Base-by-base conservation (phyloP, 2,329 filamentous ascomycete genomes). In the Drechslerella dactyloides region DNA sequence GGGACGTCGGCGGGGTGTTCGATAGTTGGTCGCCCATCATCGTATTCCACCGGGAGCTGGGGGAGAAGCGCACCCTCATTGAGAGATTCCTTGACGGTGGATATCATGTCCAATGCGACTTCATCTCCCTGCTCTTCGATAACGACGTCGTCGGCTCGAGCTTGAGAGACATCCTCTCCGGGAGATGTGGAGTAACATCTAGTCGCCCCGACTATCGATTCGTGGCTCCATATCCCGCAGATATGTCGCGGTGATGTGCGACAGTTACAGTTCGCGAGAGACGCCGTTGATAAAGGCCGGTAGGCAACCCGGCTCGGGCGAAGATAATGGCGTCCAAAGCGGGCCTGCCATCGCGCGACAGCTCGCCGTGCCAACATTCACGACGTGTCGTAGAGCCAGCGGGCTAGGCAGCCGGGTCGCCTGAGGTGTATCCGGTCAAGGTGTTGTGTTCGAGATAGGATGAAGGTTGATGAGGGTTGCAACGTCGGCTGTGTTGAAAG, bases 301-400 rank as follows among this genome's bases (percentile, higher is more conserved):
- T 2, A 21, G 55, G 55, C 8, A 55, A 61, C 44, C 68, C 54
- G 60, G 59, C 68, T 64, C 42, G 68, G 46, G 46, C 42, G 35
- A 13, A 46, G 35, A 52, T 50, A 21, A 19, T 7, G 19, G 56
- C 53, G 17, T 21, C 48, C 60, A 50, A 65, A 40, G 42, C 55
- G 60, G 24, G 23, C 21, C 37, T 61, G 60, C 68, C 54, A 72
- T 72, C 68, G 54, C 53, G 56, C 33, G 42, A 61, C 60, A 40
- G 55, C 68, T 37, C 60, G 64, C 60, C 60, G 60, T 33, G 55
- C 55, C 44, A 65, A 72, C 68, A 72, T 72, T 57, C 60, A 65
- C 52, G 44, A 17, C 44, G n/a, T 15, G 19, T 48, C 17, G 44
- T 19, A 21, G 19, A 46, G 19, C 4, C 15, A n/a, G 19, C 42